Evolutionary conservation across 1,284 basidiomycete species (phyloP), one percentile per base, ranked within the genome.

Genomic region (Omphalotus olearius): DNA sequence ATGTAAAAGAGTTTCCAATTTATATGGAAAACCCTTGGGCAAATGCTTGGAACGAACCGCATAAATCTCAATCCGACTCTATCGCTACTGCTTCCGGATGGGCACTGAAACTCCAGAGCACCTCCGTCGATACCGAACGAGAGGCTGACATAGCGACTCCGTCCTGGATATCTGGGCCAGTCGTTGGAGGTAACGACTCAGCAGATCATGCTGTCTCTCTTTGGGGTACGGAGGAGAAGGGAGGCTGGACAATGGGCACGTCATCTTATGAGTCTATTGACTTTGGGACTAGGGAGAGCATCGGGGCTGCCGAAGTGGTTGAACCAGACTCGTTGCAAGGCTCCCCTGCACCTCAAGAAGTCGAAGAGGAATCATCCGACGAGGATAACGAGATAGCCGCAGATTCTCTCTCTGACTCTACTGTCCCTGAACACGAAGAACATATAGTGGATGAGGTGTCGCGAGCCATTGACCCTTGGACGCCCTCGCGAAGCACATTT

Each of bases 11-110:
- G 20, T 17, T 13, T 28, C 30, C 3, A 23, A 45, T 36, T 18
- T 30, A 37, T 37, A 83, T 83, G 82, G 82, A 84, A 56, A 79
- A 87, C 66, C 79, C 83, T 49, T 88, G 84, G 79, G 75, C 77
- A 42, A 82, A 83, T 66, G 77, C 79, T 51, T 84, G 81, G 81
- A 73, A 72, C 52, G 79, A 82, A 54, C 63, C 76, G 43, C 57
- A 71, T 14, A 33, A 70, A 72, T 5, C 25, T 42, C 20, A n/a
- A 35, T 30, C 33, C 23, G 26, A 45, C 17, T 40, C 46, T 50
- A 51, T 13, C 41, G 60, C 69, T 26, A 57, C 58, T 51, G 55
- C 18, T 25, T 47, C 62, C 36, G 18, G 51, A 4, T 67, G 66
- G 67, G 53, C 64, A 30, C 50, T 61, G 25, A 57, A 39, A 39